Conservation (phyloP, 306 rosid species). For the Styphnolobium japonicum region DNA sequence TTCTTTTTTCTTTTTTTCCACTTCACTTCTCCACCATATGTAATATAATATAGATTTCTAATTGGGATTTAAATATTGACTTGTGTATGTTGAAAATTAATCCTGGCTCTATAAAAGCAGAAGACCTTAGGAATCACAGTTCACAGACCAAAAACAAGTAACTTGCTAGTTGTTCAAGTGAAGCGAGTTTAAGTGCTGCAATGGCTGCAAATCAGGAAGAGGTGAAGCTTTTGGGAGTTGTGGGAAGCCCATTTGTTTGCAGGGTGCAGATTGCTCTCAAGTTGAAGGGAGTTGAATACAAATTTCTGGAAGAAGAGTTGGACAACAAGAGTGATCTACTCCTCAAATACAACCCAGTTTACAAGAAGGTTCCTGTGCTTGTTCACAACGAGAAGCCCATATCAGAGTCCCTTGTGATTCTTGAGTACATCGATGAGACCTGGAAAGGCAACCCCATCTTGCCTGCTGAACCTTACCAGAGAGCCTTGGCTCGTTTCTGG, state of each 20-base stretch:
- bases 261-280: conserved; percentile 50
- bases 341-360: conserved; percentile 56
- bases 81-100: too few relatives aligned
- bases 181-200: not conserved
- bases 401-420: conserved; percentile 50
- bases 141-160: not conserved
- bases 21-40: too few relatives aligned
- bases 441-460: conserved; percentile 43
- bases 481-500: conserved; percentile 70
- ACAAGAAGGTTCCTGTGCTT: conserved; percentile 52
- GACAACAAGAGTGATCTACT: conserved; percentile 40
- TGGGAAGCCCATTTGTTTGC: conserved; percentile 44
- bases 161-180: not conserved
- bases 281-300: conserved; percentile 52
- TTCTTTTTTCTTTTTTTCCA: too few relatives aligned
- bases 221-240: conserved; percentile 35
- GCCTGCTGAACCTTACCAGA: conserved; percentile 37
- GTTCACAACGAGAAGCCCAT: conserved; percentile 47
- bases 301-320: conserved; percentile 39
- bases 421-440: conserved; percentile 51
- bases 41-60: too few relatives aligned
- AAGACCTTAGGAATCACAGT: not conserved
- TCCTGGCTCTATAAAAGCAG: not conserved
- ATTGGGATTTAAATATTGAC: too few relatives aligned
- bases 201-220: conserved; percentile 31